Evolutionary conservation across 345 rosid species (phyloP).

Genomic region (Nasturtium officinale): DNA sequence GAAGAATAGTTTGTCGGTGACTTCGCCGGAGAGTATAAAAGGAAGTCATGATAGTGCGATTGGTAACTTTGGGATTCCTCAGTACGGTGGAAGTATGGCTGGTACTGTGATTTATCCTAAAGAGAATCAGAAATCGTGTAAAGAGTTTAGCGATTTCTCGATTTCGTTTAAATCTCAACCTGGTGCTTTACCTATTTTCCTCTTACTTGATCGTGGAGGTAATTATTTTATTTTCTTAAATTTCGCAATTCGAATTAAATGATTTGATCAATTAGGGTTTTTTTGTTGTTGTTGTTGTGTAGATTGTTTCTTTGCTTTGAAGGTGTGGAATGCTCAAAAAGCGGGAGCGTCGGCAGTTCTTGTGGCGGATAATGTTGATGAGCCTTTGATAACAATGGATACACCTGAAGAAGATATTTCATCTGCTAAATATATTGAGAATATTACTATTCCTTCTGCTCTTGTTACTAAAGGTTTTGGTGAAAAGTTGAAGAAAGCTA

Average conservation of each 20-base stretch:
- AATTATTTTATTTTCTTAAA: not conserved
- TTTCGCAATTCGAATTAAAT: slow-evolving; percentile 2
- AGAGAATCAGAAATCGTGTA: slow-evolving; percentile 77
- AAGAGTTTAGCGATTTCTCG: slow-evolving; percentile 60
- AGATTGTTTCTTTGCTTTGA: slow-evolving; percentile 96
- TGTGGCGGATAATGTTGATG: slow-evolving; percentile 83
- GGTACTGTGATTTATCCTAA: slow-evolving; percentile 75
- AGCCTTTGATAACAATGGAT: slow-evolving; percentile 92
- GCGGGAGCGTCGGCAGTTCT: slow-evolving; percentile 98
- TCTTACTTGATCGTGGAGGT: slow-evolving; percentile 47
- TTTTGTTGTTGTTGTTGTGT: slow-evolving; percentile 17
- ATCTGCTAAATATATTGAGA: slow-evolving; percentile 73
- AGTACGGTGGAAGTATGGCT: slow-evolving; percentile 99
- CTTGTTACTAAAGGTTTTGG: slow-evolving; percentile 78
- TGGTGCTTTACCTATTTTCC: no score
- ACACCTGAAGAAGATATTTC: slow-evolving; percentile 73
- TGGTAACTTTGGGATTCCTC: slow-evolving; percentile 97
- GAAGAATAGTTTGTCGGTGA: slow-evolving; percentile 87
- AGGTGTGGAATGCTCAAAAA: slow-evolving; percentile 96
- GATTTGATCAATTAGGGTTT: not conserved
- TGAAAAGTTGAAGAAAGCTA: slow-evolving; percentile 73
- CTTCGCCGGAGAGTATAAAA: slow-evolving; percentile 88
- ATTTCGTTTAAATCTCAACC: slow-evolving; percentile 51
- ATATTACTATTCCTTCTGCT: slow-evolving; percentile 96
- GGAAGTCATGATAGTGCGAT: slow-evolving; percentile 90